Evolutionary conservation across 495 filamentous ascomycete species (phyloP), one percentile per base, ranked within the genome.

Genomic region (Evernia prunastri): DNA sequence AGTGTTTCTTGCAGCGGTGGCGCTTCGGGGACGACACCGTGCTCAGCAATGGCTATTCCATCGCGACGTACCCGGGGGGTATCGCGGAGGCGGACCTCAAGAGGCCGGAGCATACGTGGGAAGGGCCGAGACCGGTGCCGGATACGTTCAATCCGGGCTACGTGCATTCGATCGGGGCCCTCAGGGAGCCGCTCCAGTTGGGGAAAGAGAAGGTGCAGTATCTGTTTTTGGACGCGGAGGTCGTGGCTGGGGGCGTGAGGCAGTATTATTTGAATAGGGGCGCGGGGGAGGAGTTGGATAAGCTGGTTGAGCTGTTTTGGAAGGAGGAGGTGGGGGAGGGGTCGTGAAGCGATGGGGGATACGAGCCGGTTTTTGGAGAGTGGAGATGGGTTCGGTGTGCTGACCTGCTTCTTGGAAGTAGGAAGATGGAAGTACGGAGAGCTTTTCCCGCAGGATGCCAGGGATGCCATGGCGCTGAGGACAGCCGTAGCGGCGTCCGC

Each of bases 1-100:
- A 82, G 49, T 86, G 82, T 60, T 75, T 85, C 29, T 70, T 86
- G 47, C 81, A 83, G 64, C 78, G 82, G 43, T 87, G 80, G 74
- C 72, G 75, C 18, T 86, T 86, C 63, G 72, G 70, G 18, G 83
- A 84, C 63, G 75, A 78, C 25, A 84, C 79, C 72, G 73, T 85
- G n/a, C 63, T 87, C 45, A 79, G 81, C 10, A 85, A 84, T 66
- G 85, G 83, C 0, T 82, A 77, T 69, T 81, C 80, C 1, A 72
- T 86, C 33, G 73, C 79, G 23, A 74, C 80, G 45, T 84, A 86
- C 67, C 77, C 78, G 70, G 72, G 58, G 31, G 73, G 20, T 58
- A 76, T 33, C 20, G 54, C 18, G 10, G 23, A 53, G 3, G 20
- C 25, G 11, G 54, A 58, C 31, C 49, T 80, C 42, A 57, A 69